Evolutionary conservation across 495 filamentous ascomycete species (phyloP).

Genomic region (Hypoxylon fuscum): DNA sequence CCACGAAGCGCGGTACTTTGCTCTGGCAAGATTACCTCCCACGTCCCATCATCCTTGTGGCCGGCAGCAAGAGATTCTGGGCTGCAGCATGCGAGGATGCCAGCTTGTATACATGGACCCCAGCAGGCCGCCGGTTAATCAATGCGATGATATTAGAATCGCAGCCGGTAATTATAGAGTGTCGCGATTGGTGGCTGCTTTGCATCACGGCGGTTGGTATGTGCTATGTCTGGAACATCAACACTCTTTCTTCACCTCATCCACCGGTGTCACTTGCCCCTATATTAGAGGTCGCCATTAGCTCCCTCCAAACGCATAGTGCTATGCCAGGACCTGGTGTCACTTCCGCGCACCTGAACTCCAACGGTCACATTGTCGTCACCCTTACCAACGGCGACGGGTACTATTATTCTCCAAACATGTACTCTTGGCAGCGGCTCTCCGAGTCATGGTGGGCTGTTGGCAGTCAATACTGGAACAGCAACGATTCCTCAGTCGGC

Average conservation of each 20-base stretch:
- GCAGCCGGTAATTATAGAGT: slow-evolving; percentile 92
- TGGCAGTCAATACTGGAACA: slow-evolving; percentile 97
- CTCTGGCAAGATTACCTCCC: slow-evolving; percentile 96
- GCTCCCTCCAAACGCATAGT: slow-evolving; percentile 70
- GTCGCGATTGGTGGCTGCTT: slow-evolving; percentile 85
- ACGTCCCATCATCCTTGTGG: slow-evolving; percentile 80
- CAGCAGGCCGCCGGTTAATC: slow-evolving; percentile 85
- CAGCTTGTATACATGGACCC: slow-evolving; percentile 91
- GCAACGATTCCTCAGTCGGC: slow-evolving; percentile 83
- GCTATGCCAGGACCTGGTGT: slow-evolving; percentile 79
- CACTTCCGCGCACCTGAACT: slow-evolving; percentile 90
- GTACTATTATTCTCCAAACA: slow-evolving; percentile 80
- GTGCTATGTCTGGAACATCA: slow-evolving; percentile 93
- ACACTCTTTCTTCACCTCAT: slow-evolving; percentile 82
- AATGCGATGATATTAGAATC: slow-evolving; percentile 88
- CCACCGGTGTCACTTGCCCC: slow-evolving; percentile 91
- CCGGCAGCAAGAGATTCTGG: slow-evolving; percentile 91
- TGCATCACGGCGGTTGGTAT: slow-evolving; percentile 88
- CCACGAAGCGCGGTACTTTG: slow-evolving; percentile 81
- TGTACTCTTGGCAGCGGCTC: slow-evolving; percentile 94
- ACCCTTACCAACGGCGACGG: slow-evolving; percentile 93
- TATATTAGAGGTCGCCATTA: slow-evolving; percentile 81
- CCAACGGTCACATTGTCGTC: slow-evolving; percentile 80
- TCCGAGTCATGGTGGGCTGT: slow-evolving; percentile 98
- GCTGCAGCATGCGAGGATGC: slow-evolving; percentile 93